Evolutionary conservation across 495 filamentous ascomycete species (phyloP).

Genomic region (Friedmanniomyces simplex): DNA sequence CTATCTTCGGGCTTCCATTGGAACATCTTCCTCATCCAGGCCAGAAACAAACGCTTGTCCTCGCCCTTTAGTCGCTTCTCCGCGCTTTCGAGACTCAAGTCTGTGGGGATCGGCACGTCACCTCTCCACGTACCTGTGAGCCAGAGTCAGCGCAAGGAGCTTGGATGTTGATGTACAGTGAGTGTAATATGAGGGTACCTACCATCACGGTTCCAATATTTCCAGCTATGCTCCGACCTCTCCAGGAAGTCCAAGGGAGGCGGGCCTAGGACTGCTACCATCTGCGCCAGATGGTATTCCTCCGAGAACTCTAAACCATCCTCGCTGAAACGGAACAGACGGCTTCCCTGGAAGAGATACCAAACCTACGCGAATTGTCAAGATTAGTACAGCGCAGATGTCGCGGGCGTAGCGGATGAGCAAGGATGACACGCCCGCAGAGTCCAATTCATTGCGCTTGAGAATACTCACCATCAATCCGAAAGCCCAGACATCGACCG

Average conservation of each 20-base stretch:
- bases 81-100: conserved; percentile 2
- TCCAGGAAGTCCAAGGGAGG: conserved; percentile 24
- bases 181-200: background rate
- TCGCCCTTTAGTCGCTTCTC: conserved; percentile 23
- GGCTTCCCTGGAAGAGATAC: conserved; percentile 27
- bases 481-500: conserved; percentile 43
- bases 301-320: conserved; percentile 18
- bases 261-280: conserved; percentile 29
- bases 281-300: conserved; percentile 29
- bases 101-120: conserved; percentile 12
- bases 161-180: too few species aligned
- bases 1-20: conserved; percentile 22
- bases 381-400: background rate
- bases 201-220: conserved; percentile 2
- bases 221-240: background rate
- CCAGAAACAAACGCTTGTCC: conserved; percentile 20
- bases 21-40: conserved; percentile 23
- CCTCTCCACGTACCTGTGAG: conserved; percentile 17
- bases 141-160: too few species aligned
- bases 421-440: too few species aligned
- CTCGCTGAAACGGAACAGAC: conserved; percentile 14
- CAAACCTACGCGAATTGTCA: conserved; percentile 22
- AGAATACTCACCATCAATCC: conserved; percentile 38
- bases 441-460: background rate
- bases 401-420: too few species aligned